Evolutionary conservation across 768 basidiomycete species (phyloP).

Genomic region (Termitomyces sp.): DNA sequence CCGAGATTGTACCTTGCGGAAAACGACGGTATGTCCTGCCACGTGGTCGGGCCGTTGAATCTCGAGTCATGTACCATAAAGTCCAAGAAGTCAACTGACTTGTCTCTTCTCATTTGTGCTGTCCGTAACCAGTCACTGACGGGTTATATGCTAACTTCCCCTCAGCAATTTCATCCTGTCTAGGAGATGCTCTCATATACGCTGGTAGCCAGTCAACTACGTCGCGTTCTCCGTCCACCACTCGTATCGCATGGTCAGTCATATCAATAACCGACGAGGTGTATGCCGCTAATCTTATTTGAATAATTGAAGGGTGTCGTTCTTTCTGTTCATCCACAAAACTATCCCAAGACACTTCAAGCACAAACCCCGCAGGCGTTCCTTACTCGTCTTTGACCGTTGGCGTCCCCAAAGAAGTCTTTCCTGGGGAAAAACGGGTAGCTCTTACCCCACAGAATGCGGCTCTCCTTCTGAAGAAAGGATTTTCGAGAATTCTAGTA

Average conservation of each 20-base stretch:
- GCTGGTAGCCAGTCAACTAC: slow-evolving; percentile 21
- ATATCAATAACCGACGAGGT: slow-evolving; percentile 1
- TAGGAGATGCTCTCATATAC: slow-evolving; percentile 27
- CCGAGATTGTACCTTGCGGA: no score
- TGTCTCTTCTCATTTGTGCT: not conserved
- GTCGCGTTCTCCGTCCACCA: slow-evolving; percentile 14
- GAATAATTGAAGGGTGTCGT: slow-evolving; percentile 26
- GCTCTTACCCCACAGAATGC: slow-evolving; percentile 80
- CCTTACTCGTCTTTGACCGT: slow-evolving; percentile 74
- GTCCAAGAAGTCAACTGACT: not conserved
- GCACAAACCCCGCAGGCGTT: slow-evolving; percentile 28
- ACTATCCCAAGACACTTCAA: slow-evolving; percentile 23
- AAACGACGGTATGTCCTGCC: no score
- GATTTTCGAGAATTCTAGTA: slow-evolving; percentile 69
- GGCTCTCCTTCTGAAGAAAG: slow-evolving; percentile 74
- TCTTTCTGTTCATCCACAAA: slow-evolving; percentile 27
- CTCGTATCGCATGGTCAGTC: slow-evolving; percentile 14
- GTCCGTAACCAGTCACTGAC: not conserved
- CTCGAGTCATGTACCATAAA: not conserved
- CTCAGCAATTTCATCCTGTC: not conserved
- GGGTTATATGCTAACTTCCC: slow-evolving; percentile 7
- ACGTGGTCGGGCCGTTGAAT: not conserved
- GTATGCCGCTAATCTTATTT: not conserved
- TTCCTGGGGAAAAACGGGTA: slow-evolving; percentile 76
- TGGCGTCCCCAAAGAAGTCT: slow-evolving; percentile 76